phyloP scores from a whole-genome alignment of 2,329 filamentous ascomycete species.

The Neoarthrinium moseri region DNA sequence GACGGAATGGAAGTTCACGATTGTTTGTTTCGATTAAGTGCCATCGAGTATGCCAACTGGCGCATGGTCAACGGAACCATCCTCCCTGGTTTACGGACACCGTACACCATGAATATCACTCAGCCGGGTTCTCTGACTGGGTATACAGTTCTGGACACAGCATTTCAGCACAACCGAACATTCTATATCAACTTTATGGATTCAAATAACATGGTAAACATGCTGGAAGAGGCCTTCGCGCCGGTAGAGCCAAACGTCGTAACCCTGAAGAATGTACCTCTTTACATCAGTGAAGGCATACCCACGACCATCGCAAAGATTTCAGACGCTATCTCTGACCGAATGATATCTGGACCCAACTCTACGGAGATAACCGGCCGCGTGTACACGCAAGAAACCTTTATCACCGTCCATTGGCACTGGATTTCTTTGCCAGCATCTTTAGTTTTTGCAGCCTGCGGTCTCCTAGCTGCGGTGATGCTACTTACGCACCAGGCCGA shows the following conservation, averaged over 20 bases:
- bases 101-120: background rate
- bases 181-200: background rate
- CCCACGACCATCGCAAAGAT: background rate
- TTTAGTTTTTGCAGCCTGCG: background rate
- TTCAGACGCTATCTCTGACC: background rate
- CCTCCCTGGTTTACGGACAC: background rate
- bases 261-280: background rate
- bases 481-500: slow-evolving; percentile 1
- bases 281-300: background rate
- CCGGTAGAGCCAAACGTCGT: background rate
- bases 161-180: background rate
- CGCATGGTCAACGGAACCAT: background rate
- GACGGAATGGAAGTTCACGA: background rate
- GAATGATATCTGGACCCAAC: slow-evolving; percentile 1
- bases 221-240: background rate
- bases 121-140: background rate
- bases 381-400: background rate
- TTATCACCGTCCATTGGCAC: background rate
- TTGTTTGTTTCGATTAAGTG: background rate
- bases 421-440: slow-evolving; percentile 1
- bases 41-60: background rate
- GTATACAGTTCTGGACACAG: background rate
- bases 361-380: background rate
- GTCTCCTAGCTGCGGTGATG: background rate
- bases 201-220: background rate